Evolutionary conservation across 148 eudicot species (phyloP).

Genomic region (Silene conica): DNA sequence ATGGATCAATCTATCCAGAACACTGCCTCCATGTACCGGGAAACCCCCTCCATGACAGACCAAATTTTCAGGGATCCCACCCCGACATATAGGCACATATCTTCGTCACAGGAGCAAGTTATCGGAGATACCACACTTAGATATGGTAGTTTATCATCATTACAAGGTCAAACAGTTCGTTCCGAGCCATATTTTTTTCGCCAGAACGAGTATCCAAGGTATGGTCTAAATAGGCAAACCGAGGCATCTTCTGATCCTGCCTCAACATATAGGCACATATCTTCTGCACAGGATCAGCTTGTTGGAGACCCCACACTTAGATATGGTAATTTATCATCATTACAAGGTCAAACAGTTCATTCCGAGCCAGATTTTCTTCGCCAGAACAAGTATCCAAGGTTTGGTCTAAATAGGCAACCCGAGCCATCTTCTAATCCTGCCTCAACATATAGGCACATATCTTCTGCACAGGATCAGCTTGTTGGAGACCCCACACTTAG

Average conservation of each 20-base stretch:
- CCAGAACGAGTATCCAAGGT: constrained; percentile 46
- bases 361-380: constrained; percentile 30
- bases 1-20: constrained; percentile 21
- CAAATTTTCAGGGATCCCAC: constrained; percentile 6
- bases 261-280: neutral
- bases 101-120: constrained; percentile 1
- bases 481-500: constrained; percentile 1
- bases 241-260: constrained; percentile 21
- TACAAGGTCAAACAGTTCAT: constrained; percentile 15
- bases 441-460: neutral
- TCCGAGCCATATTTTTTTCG: constrained; percentile 21
- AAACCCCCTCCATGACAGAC: constrained; percentile 16
- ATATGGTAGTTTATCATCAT: constrained; percentile 16
- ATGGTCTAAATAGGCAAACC: constrained; percentile 32
- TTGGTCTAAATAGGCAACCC: constrained; percentile 31
- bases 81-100: neutral
- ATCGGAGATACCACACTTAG: neutral
- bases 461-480: constrained; percentile 4
- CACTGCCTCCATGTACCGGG: constrained; percentile 18
- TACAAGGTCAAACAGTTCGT: constrained; percentile 15
- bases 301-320: neutral
- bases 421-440: constrained; percentile 19
- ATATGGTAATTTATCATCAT: constrained; percentile 16
- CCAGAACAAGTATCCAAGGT: constrained; percentile 46
- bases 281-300: neutral